Percentiles rank a stretch among this genome's conserved stretches.
Evolutionary conservation across 495 filamentous ascomycete genomes (phyloP).

Genomic region (Collariella sp.): DNA sequence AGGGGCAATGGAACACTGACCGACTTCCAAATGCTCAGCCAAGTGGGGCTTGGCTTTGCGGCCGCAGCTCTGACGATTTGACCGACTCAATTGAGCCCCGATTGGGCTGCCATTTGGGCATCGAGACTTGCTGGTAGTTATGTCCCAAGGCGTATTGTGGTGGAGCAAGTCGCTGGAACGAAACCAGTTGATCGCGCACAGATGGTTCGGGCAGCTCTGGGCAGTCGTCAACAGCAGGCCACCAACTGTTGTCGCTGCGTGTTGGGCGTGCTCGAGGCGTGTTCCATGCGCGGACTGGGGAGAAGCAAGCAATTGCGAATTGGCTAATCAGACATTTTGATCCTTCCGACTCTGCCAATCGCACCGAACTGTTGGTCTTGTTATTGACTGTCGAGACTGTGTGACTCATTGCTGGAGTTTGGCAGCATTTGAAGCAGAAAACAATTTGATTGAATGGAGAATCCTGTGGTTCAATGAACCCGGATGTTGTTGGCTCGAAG

Average conservation of each 20-base stretch:
- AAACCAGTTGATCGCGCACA: not conserved
- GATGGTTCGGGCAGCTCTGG: not conserved
- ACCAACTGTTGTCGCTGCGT: not conserved
- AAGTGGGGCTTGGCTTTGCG: constrained; percentile 5
- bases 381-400: not conserved
- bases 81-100: constrained; percentile 22
- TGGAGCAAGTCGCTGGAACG: no score
- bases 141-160: not conserved
- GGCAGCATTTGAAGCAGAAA: not conserved
- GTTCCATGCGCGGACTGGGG: no score
- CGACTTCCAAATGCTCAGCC: not conserved
- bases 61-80: not conserved
- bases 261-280: constrained; percentile 10
- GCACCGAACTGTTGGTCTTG: not conserved
- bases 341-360: no score
- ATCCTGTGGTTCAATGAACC: not conserved
- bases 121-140: constrained; percentile 3
- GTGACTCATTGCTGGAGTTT: constrained; percentile 14
- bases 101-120: constrained; percentile 29
- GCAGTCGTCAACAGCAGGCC: not conserved
- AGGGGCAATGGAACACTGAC: no score
- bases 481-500: not conserved
- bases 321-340: constrained; percentile 24
- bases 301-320: constrained; percentile 20
- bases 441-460: no score